phyloP scores from a whole-genome alignment of 164 flowering plant genomes.

The Tetracentron sinense region DNA sequence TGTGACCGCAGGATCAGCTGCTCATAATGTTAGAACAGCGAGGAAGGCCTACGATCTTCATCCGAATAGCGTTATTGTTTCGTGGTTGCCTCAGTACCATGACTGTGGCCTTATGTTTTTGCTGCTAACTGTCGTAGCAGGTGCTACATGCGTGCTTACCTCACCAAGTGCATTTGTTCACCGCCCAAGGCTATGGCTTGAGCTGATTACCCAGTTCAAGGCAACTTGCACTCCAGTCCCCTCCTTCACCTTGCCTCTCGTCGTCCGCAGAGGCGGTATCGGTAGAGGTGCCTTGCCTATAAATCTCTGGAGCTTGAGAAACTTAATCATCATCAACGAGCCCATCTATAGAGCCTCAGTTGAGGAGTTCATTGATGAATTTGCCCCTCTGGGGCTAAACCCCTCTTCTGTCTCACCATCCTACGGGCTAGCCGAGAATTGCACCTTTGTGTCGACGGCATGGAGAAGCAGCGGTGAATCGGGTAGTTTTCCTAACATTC shows the following conservation, averaged over 20 bases:
- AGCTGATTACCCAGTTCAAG: constrained; percentile 42
- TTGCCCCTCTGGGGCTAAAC: constrained; percentile 34
- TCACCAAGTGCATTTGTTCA: constrained; percentile 44
- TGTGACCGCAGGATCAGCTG: constrained; percentile 72
- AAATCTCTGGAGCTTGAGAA: constrained; percentile 38
- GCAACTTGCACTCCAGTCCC: constrained; percentile 74
- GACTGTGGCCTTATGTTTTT: constrained; percentile 81
- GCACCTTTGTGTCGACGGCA: constrained; percentile 75
- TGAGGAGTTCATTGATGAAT: constrained; percentile 40
- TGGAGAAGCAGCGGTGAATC: constrained; percentile 36
- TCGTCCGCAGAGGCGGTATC: constrained; percentile 44
- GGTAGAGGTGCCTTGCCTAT: constrained; percentile 26
- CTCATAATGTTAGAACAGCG: constrained; percentile 61
- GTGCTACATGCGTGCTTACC: constrained; percentile 59
- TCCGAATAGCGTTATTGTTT: constrained; percentile 52
- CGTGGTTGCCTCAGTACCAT: constrained; percentile 82
- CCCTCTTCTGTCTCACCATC: constrained; percentile 54
- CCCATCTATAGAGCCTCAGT: constrained; percentile 46
- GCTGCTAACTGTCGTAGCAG: constrained; percentile 48
- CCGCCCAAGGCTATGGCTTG: constrained; percentile 64
- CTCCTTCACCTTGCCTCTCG: constrained; percentile 65
- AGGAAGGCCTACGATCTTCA: constrained; percentile 65
- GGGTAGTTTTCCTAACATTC: constrained; percentile 20
- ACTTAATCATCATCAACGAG: constrained; percentile 64
- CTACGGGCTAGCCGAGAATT: constrained; percentile 74